Conservation (phyloP, 192 early-diverging fungal genomes). For the Gamsiella multidivaricata region DNA sequence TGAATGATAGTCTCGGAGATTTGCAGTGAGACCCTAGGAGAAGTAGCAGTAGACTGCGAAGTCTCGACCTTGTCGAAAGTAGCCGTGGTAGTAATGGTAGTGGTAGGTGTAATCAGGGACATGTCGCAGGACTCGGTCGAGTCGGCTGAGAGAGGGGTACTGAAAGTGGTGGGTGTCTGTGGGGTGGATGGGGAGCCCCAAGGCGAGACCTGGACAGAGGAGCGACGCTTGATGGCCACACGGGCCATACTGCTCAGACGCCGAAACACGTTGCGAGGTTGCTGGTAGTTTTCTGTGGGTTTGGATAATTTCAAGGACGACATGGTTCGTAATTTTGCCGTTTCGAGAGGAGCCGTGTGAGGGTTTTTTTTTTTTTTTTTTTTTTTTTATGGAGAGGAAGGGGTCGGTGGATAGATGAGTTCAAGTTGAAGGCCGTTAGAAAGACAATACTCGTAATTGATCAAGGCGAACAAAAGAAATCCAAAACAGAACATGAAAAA, state of each 20-base stretch:
- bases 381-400: background rate
- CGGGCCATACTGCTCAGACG: constrained; percentile 47
- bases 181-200: background rate
- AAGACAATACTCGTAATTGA: background rate
- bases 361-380: background rate
- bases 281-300: constrained; percentile 24
- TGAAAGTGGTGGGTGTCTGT: constrained; percentile 13
- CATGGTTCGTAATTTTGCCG: background rate
- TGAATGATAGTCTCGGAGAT: background rate
- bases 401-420: background rate
- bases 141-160: constrained; percentile 5
- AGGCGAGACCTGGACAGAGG: constrained; percentile 10
- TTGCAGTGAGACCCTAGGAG: background rate
- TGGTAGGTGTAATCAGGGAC: background rate
- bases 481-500: constrained; percentile 1
- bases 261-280: constrained; percentile 32
- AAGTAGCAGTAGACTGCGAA: background rate
- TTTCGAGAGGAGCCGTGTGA: background rate
- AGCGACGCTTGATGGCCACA: constrained; percentile 34
- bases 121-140: background rate
- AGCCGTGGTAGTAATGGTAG: background rate
- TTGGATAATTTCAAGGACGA: constrained; percentile 10
- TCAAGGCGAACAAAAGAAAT: background rate
- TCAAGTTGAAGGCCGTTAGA: background rate
- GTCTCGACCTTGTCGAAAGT: background rate